A percentile compares a stretch with the other conserved stretches of the same genome.
Evolutionary conservation across 768 basidiomycete species (phyloP).

Genomic region (Cyclocybe cylindracea): DNA sequence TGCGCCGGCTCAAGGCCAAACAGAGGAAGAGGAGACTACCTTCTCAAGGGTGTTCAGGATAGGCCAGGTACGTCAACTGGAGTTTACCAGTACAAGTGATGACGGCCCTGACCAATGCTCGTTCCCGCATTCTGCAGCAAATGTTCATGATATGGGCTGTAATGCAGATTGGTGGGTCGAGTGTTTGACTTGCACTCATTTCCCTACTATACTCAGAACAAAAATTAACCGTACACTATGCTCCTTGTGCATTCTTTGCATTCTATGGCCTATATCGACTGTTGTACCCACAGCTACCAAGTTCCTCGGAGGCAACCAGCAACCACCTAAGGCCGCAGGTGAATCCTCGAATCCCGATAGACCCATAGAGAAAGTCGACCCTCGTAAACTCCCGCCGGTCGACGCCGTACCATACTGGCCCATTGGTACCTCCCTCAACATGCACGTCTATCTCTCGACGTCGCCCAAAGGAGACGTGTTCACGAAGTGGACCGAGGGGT

Average conservation of each 20-base stretch:
- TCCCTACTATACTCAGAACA: background rate
- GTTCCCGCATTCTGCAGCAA: constrained; percentile 59
- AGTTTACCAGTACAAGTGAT: background rate
- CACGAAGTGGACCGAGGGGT: constrained; percentile 51
- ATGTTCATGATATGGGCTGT: constrained; percentile 64
- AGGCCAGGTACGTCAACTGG: constrained; percentile 15
- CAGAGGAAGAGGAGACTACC: constrained; percentile 14
- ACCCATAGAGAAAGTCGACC: constrained; percentile 37
- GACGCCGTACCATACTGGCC: constrained; percentile 61
- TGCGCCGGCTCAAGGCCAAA: constrained; percentile 12
- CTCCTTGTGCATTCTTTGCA: constrained; percentile 4
- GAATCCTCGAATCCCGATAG: constrained; percentile 8
- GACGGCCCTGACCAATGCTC: too few species aligned
- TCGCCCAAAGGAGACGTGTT: constrained; percentile 64
- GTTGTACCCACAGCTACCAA: constrained; percentile 39
- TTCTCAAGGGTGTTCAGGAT: constrained; percentile 17
- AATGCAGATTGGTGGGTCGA: constrained; percentile 59
- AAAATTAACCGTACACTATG: background rate
- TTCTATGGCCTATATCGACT: background rate
- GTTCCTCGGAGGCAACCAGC: constrained; percentile 35
- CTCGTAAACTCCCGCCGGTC: constrained; percentile 53
- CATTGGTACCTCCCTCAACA: constrained; percentile 58
- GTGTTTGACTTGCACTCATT: background rate
- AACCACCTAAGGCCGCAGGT: constrained; percentile 22
- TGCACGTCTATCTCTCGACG: constrained; percentile 76